A percentile compares a stretch with the other conserved stretches of the same genome.
phyloP scores from a whole-genome alignment of 495 filamentous ascomycete species.

The Aspergillus bertholletiae region DNA sequence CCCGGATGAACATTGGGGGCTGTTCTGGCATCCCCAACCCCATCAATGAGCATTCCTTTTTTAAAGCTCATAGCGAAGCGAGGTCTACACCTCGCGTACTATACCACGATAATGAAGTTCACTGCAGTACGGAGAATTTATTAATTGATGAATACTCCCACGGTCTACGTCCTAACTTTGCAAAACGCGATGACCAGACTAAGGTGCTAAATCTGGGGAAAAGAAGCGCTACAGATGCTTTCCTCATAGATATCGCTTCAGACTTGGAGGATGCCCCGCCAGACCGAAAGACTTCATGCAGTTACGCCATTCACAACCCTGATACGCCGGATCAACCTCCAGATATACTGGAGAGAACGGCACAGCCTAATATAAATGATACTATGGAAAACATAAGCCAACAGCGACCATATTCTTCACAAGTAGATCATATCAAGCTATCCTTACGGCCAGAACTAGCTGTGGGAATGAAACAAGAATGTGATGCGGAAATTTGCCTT shows the following conservation, averaged over 20 bases:
- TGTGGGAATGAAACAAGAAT: not conserved
- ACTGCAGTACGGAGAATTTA: not conserved
- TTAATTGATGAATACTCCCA: not conserved
- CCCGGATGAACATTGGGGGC: not conserved
- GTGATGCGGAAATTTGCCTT: not conserved
- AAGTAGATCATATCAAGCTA: not conserved
- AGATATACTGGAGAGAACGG: not conserved
- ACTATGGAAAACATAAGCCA: not conserved
- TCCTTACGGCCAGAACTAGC: not conserved
- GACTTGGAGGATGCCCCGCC: not conserved
- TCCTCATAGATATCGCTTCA: constrained; percentile 19
- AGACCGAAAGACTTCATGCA: not conserved
- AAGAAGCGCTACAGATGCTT: constrained; percentile 25
- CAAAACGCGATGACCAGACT: constrained; percentile 2
- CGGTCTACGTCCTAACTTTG: not conserved
- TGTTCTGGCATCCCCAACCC: not conserved
- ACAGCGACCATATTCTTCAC: not conserved
- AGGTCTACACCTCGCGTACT: not conserved
- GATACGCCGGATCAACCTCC: not conserved
- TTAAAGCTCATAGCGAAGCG: not conserved
- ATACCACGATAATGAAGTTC: not conserved
- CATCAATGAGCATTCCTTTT: not conserved
- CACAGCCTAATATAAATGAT: not conserved
- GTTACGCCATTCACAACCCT: not conserved
- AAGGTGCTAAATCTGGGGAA: constrained; percentile 13